phyloP scores from a whole-genome alignment of 2,329 filamentous ascomycete genomes.

The Calonectria pseudoturangicola region DNA sequence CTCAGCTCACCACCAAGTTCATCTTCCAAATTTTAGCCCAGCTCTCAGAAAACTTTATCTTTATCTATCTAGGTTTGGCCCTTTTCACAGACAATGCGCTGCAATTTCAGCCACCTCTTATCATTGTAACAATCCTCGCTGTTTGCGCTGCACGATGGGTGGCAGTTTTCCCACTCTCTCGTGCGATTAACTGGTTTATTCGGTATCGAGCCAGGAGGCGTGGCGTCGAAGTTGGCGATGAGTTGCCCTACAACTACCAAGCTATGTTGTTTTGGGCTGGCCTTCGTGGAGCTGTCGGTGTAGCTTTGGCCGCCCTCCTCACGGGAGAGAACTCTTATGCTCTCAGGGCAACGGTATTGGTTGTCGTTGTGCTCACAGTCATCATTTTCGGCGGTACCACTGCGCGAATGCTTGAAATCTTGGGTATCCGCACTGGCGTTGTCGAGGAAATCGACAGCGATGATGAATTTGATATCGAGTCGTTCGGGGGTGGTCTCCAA shows the following conservation, averaged over 20 bases:
- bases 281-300: conserved; percentile 94
- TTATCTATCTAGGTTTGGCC: conserved; percentile 97
- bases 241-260: conserved; percentile 95
- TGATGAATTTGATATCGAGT: conserved; percentile 98
- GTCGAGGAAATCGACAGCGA: conserved; percentile 98
- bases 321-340: conserved; percentile 87
- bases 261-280: conserved; percentile 99
- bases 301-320: conserved; percentile 92
- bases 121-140: conserved; percentile 92
- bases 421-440: conserved; percentile 96
- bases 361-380: conserved; percentile 97
- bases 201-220: conserved; percentile 87
- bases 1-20: conserved; percentile 98
- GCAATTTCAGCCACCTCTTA: conserved; percentile 95
- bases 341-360: conserved; percentile 94
- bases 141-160: conserved; percentile 95
- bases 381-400: conserved; percentile 99
- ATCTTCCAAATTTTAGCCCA: conserved; percentile 96
- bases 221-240: conserved; percentile 85
- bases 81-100: conserved; percentile 93
- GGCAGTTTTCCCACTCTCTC: conserved; percentile 94
- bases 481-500: conserved; percentile 82
- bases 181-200: conserved; percentile 93
- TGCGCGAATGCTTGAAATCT: conserved; percentile 96
- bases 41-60: conserved; percentile 99